These are phyloP conservation scores for Cordyceps javanica DNA, from an alignment of 2,329 filamentous ascomycete species.

Conservation along the genomic window DNA sequence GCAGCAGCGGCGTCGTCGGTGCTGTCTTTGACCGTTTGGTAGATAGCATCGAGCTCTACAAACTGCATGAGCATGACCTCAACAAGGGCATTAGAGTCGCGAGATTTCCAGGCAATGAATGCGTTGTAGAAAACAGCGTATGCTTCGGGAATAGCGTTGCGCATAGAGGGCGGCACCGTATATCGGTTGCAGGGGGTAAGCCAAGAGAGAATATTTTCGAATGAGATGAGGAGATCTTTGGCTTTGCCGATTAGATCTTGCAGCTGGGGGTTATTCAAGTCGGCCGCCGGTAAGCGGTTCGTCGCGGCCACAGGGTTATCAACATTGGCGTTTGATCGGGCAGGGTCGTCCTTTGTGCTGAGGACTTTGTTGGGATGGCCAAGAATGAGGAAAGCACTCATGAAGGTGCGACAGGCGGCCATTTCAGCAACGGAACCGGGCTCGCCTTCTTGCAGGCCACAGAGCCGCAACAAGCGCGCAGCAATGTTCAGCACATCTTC, in stretches of 20 bases:
- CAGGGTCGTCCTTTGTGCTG: conserved; percentile 49
- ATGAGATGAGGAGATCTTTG: conserved; percentile 69
- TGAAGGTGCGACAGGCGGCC: conserved; percentile 66
- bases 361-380: conserved; percentile 74
- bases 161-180: conserved; percentile 56
- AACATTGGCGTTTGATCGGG: conserved; percentile 40
- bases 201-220: conserved; percentile 65
- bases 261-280: conserved; percentile 55
- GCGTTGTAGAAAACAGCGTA: conserved; percentile 72
- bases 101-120: conserved; percentile 78
- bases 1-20: conserved; percentile 66
- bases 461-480: conserved; percentile 60
- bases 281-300: conserved; percentile 28
- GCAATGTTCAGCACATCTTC: conserved; percentile 61
- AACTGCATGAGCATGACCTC: conserved; percentile 85
- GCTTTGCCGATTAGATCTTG: conserved; percentile 73
- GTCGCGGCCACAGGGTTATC: conserved; percentile 48
- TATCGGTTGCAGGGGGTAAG: conserved; percentile 61
- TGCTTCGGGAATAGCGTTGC: conserved; percentile 57
- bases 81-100: conserved; percentile 70
- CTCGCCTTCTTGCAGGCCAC: conserved; percentile 61
- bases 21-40: conserved; percentile 75
- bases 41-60: conserved; percentile 76
- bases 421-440: conserved; percentile 59
- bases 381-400: conserved; percentile 74